These are phyloP conservation scores for Aspergillus panamensis DNA, from an alignment of 495 filamentous ascomycete genomes.

Conservation along the genomic window DNA sequence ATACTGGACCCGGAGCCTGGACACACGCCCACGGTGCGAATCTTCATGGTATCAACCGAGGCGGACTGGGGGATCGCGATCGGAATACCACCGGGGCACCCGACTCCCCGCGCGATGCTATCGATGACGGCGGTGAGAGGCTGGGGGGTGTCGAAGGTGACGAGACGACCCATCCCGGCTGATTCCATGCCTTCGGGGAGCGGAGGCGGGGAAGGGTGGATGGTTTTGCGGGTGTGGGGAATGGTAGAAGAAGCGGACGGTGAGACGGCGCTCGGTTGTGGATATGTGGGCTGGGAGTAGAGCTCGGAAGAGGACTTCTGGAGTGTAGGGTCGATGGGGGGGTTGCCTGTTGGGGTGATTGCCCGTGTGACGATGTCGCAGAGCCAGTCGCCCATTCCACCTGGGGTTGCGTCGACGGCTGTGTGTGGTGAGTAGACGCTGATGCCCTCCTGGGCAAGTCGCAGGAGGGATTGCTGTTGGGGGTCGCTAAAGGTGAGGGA, in stretches of 20 bases:
- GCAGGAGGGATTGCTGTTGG: slow-evolving; percentile 80
- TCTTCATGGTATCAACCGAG: slow-evolving; percentile 50
- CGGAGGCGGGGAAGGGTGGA: slow-evolving; percentile 45
- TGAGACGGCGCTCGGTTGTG: slow-evolving; percentile 28
- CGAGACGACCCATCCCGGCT: slow-evolving; percentile 74
- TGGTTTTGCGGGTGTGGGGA: slow-evolving; percentile 50
- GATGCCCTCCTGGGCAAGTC: slow-evolving; percentile 82
- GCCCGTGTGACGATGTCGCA: slow-evolving; percentile 73
- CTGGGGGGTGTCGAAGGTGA: slow-evolving; percentile 58
- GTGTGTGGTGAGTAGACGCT: slow-evolving; percentile 96
- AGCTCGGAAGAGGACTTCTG: slow-evolving; percentile 23
- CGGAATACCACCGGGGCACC: slow-evolving; percentile 61
- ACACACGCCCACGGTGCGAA: slow-evolving; percentile 65
- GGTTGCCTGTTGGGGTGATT: slow-evolving; percentile 25
- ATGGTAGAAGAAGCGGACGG: slow-evolving; percentile 22
- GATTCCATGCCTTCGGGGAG: slow-evolving; percentile 55
- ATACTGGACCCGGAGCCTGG: slow-evolving; percentile 79
- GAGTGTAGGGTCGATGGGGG: slow-evolving; percentile 5
- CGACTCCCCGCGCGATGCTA: slow-evolving; percentile 54
- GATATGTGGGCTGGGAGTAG: slow-evolving; percentile 45
- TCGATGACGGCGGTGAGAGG: slow-evolving; percentile 60
- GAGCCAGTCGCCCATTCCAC: slow-evolving; percentile 92
- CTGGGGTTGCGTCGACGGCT: slow-evolving; percentile 82
- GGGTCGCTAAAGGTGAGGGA: slow-evolving; percentile 77
- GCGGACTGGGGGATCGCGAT: slow-evolving; percentile 63